Evolutionary conservation across 371 early-diverging fungal genomes (phyloP).

Genomic region (Vairimorpha necatrix): DNA sequence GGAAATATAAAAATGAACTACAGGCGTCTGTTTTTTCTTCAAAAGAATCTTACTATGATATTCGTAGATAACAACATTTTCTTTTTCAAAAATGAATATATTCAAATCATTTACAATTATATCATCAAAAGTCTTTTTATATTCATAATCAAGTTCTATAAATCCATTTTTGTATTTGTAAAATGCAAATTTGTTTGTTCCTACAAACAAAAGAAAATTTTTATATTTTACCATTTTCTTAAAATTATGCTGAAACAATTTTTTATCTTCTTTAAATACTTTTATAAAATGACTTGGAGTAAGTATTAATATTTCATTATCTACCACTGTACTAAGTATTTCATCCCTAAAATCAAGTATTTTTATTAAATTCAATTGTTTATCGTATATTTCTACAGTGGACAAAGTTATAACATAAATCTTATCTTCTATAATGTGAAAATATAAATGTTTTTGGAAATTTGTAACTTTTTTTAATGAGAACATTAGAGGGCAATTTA

Average conservation of each 20-base stretch:
- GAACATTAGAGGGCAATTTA: background rate
- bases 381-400: background rate
- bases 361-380: background rate
- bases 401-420: background rate
- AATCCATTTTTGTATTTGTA: background rate
- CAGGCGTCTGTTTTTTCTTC: background rate
- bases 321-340: background rate
- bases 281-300: background rate
- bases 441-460: background rate
- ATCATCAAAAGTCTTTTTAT: background rate
- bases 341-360: background rate
- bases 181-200: background rate
- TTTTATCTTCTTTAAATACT: background rate
- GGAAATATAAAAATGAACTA: background rate
- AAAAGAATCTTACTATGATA: background rate
- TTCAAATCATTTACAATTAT: background rate
- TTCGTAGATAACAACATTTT: background rate
- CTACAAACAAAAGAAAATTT: background rate
- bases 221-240: background rate
- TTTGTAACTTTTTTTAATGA: conserved; percentile 1
- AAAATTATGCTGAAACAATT: background rate
- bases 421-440: background rate
- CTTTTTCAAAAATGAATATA: background rate
- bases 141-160: background rate
- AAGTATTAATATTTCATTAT: background rate